A percentile compares a stretch with the other conserved stretches of the same genome.
phyloP scores from a whole-genome alignment of 257 asterid genomes.

The Hygrophila difformis region DNA sequence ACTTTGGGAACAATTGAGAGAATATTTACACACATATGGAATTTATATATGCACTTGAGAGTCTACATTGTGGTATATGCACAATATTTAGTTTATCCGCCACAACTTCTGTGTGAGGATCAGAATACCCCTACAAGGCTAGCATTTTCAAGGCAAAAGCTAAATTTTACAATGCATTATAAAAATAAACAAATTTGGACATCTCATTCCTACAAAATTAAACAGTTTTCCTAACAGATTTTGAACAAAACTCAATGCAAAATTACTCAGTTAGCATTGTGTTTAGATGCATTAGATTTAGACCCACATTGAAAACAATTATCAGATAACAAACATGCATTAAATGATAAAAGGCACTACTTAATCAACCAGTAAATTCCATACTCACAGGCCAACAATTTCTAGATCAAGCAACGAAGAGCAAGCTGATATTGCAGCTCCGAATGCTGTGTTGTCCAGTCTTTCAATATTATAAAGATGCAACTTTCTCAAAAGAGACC shows the following conservation, averaged over 20 bases:
- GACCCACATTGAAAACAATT: background rate
- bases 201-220: too few species aligned
- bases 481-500: slow-evolving; percentile 57
- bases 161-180: too few species aligned
- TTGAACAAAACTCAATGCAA: too few species aligned
- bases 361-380: slow-evolving; percentile 4
- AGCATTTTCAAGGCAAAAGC: too few species aligned
- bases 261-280: background rate
- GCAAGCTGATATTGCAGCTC: slow-evolving; percentile 65
- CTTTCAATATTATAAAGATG: slow-evolving; percentile 82
- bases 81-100: too few species aligned
- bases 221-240: too few species aligned
- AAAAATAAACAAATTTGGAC: background rate
- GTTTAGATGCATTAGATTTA: background rate
- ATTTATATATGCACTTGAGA: too few species aligned
- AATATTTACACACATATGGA: too few species aligned
- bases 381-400: slow-evolving; percentile 89
- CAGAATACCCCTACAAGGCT: too few species aligned
- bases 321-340: background rate
- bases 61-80: too few species aligned
- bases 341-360: background rate
- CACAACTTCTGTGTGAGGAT: too few species aligned
- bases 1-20: too few species aligned
- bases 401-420: slow-evolving; percentile 64
- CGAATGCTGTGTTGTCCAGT: slow-evolving; percentile 54